Evolutionary conservation across 73 alveolate genomes (phyloP).

Genomic region (Stentor roeselii): DNA sequence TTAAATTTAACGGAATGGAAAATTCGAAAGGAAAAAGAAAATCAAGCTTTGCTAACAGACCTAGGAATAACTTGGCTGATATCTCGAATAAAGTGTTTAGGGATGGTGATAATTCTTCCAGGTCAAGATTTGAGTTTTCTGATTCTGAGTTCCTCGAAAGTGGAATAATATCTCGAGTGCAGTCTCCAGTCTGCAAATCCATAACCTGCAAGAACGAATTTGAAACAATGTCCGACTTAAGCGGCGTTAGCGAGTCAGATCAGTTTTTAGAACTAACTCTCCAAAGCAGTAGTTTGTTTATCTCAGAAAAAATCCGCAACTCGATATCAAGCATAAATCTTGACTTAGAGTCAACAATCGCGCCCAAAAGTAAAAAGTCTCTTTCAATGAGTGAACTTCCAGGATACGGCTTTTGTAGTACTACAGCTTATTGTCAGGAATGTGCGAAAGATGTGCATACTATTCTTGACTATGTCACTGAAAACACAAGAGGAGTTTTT

Average conservation of each 20-base stretch:
- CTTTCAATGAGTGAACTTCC: too few relatives aligned
- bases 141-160: neutral
- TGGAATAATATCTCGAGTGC: neutral
- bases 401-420: too few relatives aligned
- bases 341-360: neutral
- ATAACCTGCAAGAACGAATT: neutral
- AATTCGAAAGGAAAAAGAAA: neutral
- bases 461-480: too few relatives aligned
- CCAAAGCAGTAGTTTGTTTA: neutral
- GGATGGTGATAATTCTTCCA: neutral
- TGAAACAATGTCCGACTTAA: neutral
- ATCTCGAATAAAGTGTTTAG: neutral
- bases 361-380: too few relatives aligned
- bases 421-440: too few relatives aligned
- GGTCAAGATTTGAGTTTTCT: neutral
- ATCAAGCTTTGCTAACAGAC: neutral
- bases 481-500: too few relatives aligned
- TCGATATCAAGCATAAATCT: neutral
- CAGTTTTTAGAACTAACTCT: neutral
- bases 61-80: neutral
- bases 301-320: neutral
- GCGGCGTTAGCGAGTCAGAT: neutral
- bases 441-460: too few relatives aligned
- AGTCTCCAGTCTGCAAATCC: neutral
- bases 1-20: slow-evolving; percentile 3